Base-by-base conservation (phyloP, 768 basidiomycete genomes). In the Hypholoma fasciculare region DNA sequence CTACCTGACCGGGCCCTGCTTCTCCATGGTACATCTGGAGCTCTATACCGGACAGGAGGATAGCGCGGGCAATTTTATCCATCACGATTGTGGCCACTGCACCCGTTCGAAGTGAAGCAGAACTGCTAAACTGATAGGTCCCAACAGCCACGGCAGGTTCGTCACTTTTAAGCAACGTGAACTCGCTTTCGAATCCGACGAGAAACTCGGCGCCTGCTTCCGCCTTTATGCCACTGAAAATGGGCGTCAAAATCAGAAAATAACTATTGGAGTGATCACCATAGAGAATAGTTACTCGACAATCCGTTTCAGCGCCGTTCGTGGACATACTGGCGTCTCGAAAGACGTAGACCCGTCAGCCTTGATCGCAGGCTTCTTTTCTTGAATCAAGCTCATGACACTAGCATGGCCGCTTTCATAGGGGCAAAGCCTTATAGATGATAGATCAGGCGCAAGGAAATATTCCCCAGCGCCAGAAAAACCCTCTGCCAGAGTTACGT, bases 101-200 rank as follows among this genome's bases (percentile, higher is more conserved):
- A 8, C 88, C 88, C 0, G 82, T 59, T 17, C 67, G 64, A 7
- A 80, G 59, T 11, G 70, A 74, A 17, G 66, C 62, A 0, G 84
- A 69, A 20, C 68, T 69, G 20, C 77, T 76, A 74, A 78, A 90
- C 26, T 75, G 74, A 48, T 77, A 77, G 7, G 73, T 51, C 61
- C 82, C 82, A 19, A 80, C 79, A 17, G 80, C 69, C n/a, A 71
- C 69, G 37, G 80, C 64, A 0, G 85, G 83, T 5, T 74, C 61
- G 0, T 74, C 78, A 2, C 76, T 76, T 57, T 77, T 78, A 13
- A 92, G 75, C n/a, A 91, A 79, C 47, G 83, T 81, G 59, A 91
- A 89, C 65, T 91, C 89, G 1, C 77, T 78, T 71, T 92, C 89
- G 55, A 86, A 78, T 4, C 89, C 89, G 43, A 88, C 79, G 38